Evolutionary conservation across 225 moss, liverwort and hornwort genomes (phyloP).

Genomic region (Physcomitrium patens): DNA sequence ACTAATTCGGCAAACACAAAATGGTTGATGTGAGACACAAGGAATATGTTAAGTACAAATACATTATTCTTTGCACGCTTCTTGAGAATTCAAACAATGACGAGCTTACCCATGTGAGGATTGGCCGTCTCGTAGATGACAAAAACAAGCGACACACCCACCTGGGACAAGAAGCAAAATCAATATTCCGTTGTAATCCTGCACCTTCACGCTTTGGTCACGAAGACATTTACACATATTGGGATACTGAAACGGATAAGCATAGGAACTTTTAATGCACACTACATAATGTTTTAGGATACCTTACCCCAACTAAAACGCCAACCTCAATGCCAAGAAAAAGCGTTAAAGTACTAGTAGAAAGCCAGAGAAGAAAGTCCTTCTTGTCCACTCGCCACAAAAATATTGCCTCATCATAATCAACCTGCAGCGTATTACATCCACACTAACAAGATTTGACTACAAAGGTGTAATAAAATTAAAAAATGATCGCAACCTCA

Average conservation of each 20-base stretch:
- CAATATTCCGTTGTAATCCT: slow-evolving; percentile 12
- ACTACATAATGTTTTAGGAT: slow-evolving; percentile 4
- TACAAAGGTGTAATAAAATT: neutral
- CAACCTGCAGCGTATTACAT: slow-evolving; percentile 58
- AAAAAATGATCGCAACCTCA: neutral
- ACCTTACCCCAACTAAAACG: slow-evolving; percentile 80
- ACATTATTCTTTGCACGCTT: neutral
- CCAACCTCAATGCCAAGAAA: slow-evolving; percentile 83
- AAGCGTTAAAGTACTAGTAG: slow-evolving; percentile 72
- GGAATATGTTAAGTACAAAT: slow-evolving; percentile 2
- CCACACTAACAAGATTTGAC: slow-evolving; percentile 6
- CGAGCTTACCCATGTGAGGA: slow-evolving; percentile 85
- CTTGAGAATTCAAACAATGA: slow-evolving; percentile 8
- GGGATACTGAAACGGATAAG: too few relatives aligned
- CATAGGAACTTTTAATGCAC: too few relatives aligned
- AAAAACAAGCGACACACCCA: slow-evolving; percentile 82
- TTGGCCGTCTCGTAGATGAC: slow-evolving; percentile 97
- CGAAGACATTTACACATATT: too few relatives aligned
- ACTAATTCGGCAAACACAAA: neutral
- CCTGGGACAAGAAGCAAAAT: slow-evolving; percentile 47
- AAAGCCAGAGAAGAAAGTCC: slow-evolving; percentile 80
- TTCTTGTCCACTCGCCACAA: slow-evolving; percentile 91
- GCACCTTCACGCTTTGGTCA: neutral
- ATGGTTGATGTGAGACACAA: slow-evolving; percentile 11
- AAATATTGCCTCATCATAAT: slow-evolving; percentile 88